Base-by-base conservation (phyloP, 78 protist species). In the Dictyostelium brefeldianum region DNA sequence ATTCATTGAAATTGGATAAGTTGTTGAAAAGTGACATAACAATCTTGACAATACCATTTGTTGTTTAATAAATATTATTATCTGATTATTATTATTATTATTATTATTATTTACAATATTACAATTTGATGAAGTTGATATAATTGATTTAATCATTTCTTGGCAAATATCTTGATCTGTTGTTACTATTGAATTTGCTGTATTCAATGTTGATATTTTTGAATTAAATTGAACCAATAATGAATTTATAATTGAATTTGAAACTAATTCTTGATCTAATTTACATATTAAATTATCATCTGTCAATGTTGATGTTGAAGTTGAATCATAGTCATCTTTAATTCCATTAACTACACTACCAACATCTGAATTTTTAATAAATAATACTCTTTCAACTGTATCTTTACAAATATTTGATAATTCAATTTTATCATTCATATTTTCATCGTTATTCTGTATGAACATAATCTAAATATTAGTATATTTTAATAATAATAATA, bases 31-130 rank as follows among this genome's bases (percentile, higher is more conserved):
- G 5, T 51, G 62, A 31, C 83, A 87, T 59, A 87, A 31, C 7
- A 87, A 50, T 46, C 18, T 54, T 56, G 91, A 43, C 18, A 83
- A 46, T 41, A 70, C n/a, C 50, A 18, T 82, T 31, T 85, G 92
- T 41, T 47, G 36, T 46, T 77, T 50, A 14, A 47, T 46, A 73
- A 73, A 18, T 43, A 46, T 20, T 8, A 46, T 36, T 18, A 47
- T 29, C 9, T 18, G 43, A 47, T 46, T n/a, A n/a, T 46, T n/a
- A 46, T 62, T 57, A 53, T 53, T 53, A 53, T 62, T 17, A 22
- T 56, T 56, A 56, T 56, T 56, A 53, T 22, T 9, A 59, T 9
- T 59, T 22, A 9, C 10, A 22, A 10, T 6, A n/a, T 22, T 9
- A 59, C 31, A 9, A 22, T 22, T 20, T 22, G 8, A 3, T 5